A percentile compares a stretch with the other conserved stretches of the same genome.
These are phyloP conservation scores for Prunus armeniaca DNA, from an alignment of 306 rosid species.

Conservation along the genomic window DNA sequence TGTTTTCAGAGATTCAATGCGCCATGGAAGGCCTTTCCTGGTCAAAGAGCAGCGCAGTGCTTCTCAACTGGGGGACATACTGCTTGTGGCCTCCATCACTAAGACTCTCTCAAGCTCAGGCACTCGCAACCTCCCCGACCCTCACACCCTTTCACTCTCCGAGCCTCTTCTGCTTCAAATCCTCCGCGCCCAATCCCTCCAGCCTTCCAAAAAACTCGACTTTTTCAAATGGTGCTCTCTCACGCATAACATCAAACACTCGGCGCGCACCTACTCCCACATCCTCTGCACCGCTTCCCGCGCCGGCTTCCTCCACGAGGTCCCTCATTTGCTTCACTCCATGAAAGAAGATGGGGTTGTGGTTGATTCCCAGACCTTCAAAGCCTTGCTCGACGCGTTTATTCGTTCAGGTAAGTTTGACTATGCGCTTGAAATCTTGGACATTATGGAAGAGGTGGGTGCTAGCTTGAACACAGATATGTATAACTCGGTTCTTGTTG, in stretches of 20 bases:
- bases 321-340: conserved; percentile 41
- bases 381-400: conserved; percentile 50
- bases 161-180: conserved; percentile 50
- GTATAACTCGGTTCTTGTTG: conserved; percentile 53
- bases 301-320: conserved; percentile 39
- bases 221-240: conserved; percentile 64
- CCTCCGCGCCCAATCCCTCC: conserved; percentile 48
- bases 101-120: conserved; percentile 55
- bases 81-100: conserved; percentile 59
- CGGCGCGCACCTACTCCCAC: conserved; percentile 45
- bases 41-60: conserved; percentile 15
- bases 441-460: conserved; percentile 44
- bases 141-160: conserved; percentile 43
- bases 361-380: conserved; percentile 53
- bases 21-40: conserved; percentile 36
- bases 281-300: conserved; percentile 47
- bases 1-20: conserved; percentile 34
- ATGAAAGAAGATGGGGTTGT: conserved; percentile 51
- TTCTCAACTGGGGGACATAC: conserved; percentile 42
- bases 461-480: conserved; percentile 30
- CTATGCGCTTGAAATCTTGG: conserved; percentile 51
- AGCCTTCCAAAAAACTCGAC: conserved; percentile 59
- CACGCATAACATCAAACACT: conserved; percentile 25
- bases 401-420: conserved; percentile 45
- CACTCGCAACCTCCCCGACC: conserved; percentile 46